phyloP scores from a whole-genome alignment of 140 eudicot genomes.

The Stevia rebaudiana region DNA sequence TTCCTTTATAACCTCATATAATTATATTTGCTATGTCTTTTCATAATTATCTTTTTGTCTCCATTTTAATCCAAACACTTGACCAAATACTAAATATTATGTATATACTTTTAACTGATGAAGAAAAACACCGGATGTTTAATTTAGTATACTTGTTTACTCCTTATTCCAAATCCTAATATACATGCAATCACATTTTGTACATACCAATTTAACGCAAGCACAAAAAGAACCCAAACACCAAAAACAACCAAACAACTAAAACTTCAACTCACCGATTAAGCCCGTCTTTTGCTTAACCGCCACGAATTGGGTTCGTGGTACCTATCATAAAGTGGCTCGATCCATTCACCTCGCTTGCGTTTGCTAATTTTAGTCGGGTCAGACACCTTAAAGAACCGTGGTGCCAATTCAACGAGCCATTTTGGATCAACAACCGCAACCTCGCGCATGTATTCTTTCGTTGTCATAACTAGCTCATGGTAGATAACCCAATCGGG shows the following conservation, averaged over 20 bases:
- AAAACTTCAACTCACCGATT: background rate
- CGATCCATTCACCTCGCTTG: slow-evolving; percentile 82
- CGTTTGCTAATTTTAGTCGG: slow-evolving; percentile 88
- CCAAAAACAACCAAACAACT: slow-evolving; percentile 3
- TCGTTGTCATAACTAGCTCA: slow-evolving; percentile 80
- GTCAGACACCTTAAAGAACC: slow-evolving; percentile 75
- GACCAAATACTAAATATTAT: no score
- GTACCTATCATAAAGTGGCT: slow-evolving; percentile 70
- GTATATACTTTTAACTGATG: no score
- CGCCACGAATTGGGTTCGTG: slow-evolving; percentile 94
- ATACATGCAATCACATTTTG: no score
- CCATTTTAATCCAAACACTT: no score
- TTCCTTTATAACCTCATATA: no score
- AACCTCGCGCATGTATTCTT: slow-evolving; percentile 82
- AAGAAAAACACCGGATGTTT: no score
- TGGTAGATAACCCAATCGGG: slow-evolving; percentile 92
- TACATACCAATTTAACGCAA: background rate
- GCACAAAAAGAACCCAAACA: background rate
- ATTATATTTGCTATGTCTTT: no score
- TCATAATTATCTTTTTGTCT: no score
- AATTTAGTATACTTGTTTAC: no score
- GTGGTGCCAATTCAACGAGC: slow-evolving; percentile 81
- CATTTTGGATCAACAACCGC: slow-evolving; percentile 77
- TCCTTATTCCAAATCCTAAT: no score
- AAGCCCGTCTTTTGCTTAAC: slow-evolving; percentile 75